Evolutionary conservation across 768 basidiomycete species (phyloP).

Genomic region (Mycena olivaceomarginata): DNA sequence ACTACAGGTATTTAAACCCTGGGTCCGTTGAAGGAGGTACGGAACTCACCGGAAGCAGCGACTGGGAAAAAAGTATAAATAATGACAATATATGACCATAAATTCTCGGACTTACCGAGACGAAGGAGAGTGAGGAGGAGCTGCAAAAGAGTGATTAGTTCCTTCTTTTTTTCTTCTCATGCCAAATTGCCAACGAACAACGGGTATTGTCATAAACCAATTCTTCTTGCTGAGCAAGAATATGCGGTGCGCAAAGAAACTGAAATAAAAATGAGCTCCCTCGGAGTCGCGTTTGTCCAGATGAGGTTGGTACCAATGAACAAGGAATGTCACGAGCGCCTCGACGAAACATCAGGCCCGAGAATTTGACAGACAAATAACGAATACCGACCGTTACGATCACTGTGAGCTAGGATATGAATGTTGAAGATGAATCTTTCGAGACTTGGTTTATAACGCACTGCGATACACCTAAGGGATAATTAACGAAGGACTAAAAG

Average conservation of each 20-base stretch:
- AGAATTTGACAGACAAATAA: neutral
- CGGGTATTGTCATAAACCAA: constrained; percentile 46
- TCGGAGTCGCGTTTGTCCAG: neutral
- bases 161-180: too few relatives aligned
- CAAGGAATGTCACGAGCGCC: constrained; percentile 64
- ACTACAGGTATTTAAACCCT: constrained; percentile 28
- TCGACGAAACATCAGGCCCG: constrained; percentile 21
- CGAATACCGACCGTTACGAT: constrained; percentile 50
- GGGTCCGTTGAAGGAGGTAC: too few relatives aligned
- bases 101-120: constrained; percentile 43
- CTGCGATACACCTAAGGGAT: constrained; percentile 31
- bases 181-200: constrained; percentile 37
- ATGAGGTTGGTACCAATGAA: constrained; percentile 59
- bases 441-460: neutral
- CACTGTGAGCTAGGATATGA: constrained; percentile 46
- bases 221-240: constrained; percentile 53
- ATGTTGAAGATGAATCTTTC: neutral
- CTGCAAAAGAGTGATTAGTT: constrained; percentile 27
- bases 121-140: constrained; percentile 46
- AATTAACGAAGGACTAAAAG: neutral
- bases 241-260: constrained; percentile 60
- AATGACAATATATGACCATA: neutral
- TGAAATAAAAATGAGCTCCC: constrained; percentile 25
- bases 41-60: constrained; percentile 43
- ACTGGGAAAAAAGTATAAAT: constrained; percentile 17